Conservation (phyloP, 495 filamentous ascomycete genomes). For the Penicillium angulare region DNA sequence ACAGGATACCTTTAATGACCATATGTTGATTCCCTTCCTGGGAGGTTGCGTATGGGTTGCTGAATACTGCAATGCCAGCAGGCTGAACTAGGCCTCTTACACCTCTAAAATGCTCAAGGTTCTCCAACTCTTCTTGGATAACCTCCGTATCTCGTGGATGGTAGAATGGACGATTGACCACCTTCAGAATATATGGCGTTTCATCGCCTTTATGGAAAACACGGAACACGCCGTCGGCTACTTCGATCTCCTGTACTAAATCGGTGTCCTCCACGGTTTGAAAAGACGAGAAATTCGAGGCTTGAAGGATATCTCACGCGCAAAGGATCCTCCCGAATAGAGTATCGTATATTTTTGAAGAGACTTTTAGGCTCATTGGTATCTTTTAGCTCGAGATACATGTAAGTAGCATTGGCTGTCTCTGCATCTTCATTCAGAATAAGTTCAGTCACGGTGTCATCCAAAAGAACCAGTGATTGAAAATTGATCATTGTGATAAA, state of each 20-base stretch:
- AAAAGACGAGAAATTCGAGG: conserved; percentile 14
- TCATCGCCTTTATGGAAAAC: conserved; percentile 7
- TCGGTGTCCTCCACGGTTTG: conserved; percentile 6
- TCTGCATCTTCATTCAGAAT: conserved; percentile 10
- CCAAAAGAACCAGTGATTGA: conserved; percentile 12
- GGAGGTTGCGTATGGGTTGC: conserved; percentile 19
- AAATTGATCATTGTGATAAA: conserved; percentile 3
- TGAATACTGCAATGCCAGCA: conserved; percentile 18
- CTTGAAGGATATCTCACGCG: conserved; percentile 14
- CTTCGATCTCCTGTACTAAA: conserved; percentile 10
- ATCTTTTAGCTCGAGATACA: neutral
- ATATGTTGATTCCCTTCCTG: neutral
- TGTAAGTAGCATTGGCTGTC: neutral
- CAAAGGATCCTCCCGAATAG: conserved; percentile 18
- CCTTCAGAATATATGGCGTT: conserved; percentile 17
- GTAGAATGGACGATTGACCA: conserved; percentile 19
- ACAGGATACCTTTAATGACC: conserved; percentile 19
- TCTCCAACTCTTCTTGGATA: conserved; percentile 20
- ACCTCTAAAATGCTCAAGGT: conserved; percentile 16
- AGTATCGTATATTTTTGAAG: conserved; percentile 6
- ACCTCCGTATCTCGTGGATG: conserved; percentile 17
- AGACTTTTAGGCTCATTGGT: neutral
- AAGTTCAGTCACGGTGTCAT: conserved; percentile 22
- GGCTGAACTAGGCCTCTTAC: conserved; percentile 18
- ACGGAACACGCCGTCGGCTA: conserved; percentile 13